Conservation (phyloP, 768 basidiomycete species). For the Pulveroboletus ravenelii region DNA sequence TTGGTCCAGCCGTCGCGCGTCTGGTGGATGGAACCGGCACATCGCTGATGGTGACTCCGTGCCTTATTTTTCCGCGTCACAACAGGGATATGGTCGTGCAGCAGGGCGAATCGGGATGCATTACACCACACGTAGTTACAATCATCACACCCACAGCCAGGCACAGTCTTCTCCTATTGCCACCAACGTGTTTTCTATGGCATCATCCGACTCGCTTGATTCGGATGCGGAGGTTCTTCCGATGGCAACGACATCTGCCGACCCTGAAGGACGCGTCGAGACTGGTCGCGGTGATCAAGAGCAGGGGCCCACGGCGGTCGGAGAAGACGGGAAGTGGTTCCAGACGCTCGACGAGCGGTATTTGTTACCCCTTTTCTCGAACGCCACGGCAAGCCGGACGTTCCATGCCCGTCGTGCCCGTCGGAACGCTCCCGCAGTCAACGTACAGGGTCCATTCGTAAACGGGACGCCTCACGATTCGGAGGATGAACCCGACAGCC, state of each 20-base stretch:
- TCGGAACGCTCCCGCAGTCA: conserved; percentile 34
- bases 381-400: conserved; percentile 82
- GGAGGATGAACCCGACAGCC: conserved; percentile 39
- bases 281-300: conserved; percentile 1
- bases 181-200: conserved; percentile 52
- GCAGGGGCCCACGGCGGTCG: conserved; percentile 18
- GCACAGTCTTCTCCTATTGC: conserved; percentile 16
- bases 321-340: conserved; percentile 92
- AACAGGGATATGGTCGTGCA: conserved; percentile 28
- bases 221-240: conserved; percentile 79
- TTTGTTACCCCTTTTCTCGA: conserved; percentile 87
- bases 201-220: conserved; percentile 73
- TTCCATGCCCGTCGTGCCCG: conserved; percentile 77
- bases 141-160: conserved; percentile 58
- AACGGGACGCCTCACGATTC: conserved; percentile 33
- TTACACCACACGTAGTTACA: conserved; percentile 51
- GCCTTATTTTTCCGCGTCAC: conserved; percentile 31
- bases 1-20: conserved; percentile 33
- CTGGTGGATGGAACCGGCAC: conserved; percentile 41
- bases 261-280: conserved; percentile 16
- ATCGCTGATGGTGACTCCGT: conserved; percentile 38
- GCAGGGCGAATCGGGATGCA: conserved; percentile 52
- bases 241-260: conserved; percentile 51
- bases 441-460: conserved; percentile 20
- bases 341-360: conserved; percentile 93